These are phyloP conservation scores for Stromatinia cepivora DNA, from an alignment of 2,329 filamentous ascomycete species.

Conservation along the genomic window DNA sequence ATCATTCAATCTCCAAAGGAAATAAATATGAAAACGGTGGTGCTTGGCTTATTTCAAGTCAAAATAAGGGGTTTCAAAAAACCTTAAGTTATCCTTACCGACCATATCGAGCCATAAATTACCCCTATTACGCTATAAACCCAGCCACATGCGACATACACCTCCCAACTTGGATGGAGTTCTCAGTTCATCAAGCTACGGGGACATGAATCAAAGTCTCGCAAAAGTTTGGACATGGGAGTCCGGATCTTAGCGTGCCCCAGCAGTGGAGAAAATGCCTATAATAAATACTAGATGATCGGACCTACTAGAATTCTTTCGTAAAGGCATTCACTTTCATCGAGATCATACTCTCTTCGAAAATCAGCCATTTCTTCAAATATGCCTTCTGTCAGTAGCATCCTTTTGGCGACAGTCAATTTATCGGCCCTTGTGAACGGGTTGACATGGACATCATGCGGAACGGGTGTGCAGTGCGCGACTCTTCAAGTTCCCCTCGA, in stretches of 20 bases:
- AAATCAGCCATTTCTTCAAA: not conserved
- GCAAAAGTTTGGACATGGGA: not conserved
- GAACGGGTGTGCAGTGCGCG: conserved; percentile 21
- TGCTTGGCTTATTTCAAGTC: not conserved
- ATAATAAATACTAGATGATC: not conserved
- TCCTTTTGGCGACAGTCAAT: not conserved
- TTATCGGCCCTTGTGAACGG: conserved; percentile 11
- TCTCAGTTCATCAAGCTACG: not conserved
- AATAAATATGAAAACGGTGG: not conserved
- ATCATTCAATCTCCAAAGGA: no score
- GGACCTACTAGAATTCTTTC: not conserved
- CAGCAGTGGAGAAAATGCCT: not conserved
- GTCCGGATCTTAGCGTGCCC: not conserved
- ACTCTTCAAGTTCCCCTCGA: conserved; percentile 26
- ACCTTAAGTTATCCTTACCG: not conserved
- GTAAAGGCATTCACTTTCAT: not conserved
- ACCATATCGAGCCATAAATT: not conserved
- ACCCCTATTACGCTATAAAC: not conserved
- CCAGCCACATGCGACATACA: not conserved
- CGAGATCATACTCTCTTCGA: not conserved
- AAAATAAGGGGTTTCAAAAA: conserved; percentile 2
- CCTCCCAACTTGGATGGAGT: not conserved
- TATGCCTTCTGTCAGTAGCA: not conserved
- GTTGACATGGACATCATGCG: conserved; percentile 25
- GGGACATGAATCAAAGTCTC: not conserved